Base-by-base conservation (phyloP, 2,329 filamentous ascomycete species). In the Hortaea sp. region DNA sequence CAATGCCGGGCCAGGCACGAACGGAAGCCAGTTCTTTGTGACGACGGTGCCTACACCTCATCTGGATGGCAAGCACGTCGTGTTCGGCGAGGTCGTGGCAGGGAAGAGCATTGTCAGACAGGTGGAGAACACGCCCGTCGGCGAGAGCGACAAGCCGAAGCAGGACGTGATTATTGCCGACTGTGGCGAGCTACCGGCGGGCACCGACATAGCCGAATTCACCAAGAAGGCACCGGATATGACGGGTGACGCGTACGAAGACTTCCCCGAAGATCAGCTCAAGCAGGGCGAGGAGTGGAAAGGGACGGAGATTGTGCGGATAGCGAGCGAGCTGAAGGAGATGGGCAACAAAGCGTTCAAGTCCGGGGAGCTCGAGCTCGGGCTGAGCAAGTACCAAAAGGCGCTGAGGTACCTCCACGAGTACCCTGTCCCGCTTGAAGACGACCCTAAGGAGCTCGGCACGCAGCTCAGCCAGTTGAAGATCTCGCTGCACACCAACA, bases 1-100 rank as follows among this genome's bases (percentile, higher is more conserved):
- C 61, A 98, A 98, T 65, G 90, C 92, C 54, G 92, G 92, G 41
- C 87, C 88, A 40, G 87, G 84, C 84, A 76, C 92, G 66, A 98
- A 98, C 66, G 92, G 92, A 62, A 94, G 86, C 43, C 92, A 98
- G 63, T 98, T 98, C 78, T 98, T 98, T 77, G 75, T 97, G 59
- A 98, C 92, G 42, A 97, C 92, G 11, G 87, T 95, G 29, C 76
- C 82, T n/a, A 97, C 92, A 10, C 89, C 88, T 41, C 92, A 97
- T 66, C 79, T 97, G 35, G 89, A 98, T 66, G 81, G 81, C 65
- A 98, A 98, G 76, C 90, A 98, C 70, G 92, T 97, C 41, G 89
- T 98, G 27, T 98, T 95, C 59, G 92, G 92, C 53, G 84, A 95
- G 65, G 90, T 97, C 46, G 78, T 95, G 61, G 85, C 82, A 50